Base-by-base conservation (phyloP, 2,329 filamentous ascomycete species). In the Cytospora schulzeri region DNA sequence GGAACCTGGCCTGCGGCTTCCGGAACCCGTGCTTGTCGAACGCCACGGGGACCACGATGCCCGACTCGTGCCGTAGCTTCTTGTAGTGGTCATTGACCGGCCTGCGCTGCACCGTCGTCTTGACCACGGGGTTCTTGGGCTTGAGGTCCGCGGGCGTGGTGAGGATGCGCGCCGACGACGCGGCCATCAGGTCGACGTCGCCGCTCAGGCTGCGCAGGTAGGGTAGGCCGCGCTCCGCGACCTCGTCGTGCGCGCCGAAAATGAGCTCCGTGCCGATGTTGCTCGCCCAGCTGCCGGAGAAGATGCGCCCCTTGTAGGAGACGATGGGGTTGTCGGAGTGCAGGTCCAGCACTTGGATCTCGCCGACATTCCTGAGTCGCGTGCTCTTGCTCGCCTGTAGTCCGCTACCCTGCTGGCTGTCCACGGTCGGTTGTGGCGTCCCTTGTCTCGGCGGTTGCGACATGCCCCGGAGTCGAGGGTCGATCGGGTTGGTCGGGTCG, bases 261-360 rank as follows among this genome's bases (percentile, higher is more conserved):
- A 96, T 85, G 68, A 93, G 79, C 69, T 96, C 92, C 0, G 93
- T 96, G 41, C 94, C 94, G 52, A 96, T 85, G 66, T 92, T 90
- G 67, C 91, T 87, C 14, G 87, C 85, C 94, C 94, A 98, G 54
- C 86, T 79, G 68, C 92, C 94, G 68, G 87, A 88, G 73, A 93
- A 95, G 26, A 96, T 80, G 67, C 89, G 86, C 33, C 90, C 91
- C 64, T 89, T 85, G 76, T 96, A 96, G 26, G 90, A 90, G 65
- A 97, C 83, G 31, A 97, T 79, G 0, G 94, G 94, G 57, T 91
- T 89, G 2, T 78, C 72, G 1, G 89, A 89, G 75, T 96, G 90
- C 4, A 97, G 82, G 31, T 92, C 92, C n/a, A 95, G 81, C 58
- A 97, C 88, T 72, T 97, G 92, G 7, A 97, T 85, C 48, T 84